phyloP scores from a whole-genome alignment of 2,329 filamentous ascomycete species.

The Fusarium xylarioides region DNA sequence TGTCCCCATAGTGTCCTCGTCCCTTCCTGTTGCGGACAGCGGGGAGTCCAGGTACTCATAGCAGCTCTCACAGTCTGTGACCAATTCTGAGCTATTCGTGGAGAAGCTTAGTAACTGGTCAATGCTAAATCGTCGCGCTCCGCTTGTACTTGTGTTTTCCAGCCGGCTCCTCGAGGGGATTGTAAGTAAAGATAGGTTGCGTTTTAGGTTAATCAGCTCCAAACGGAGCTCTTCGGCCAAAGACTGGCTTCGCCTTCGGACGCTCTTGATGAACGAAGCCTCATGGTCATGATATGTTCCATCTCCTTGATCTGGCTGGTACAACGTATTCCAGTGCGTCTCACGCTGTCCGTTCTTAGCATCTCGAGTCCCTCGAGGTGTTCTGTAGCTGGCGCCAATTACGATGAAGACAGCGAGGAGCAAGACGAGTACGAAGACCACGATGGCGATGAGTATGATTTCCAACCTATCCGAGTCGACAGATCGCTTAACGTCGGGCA shows the following conservation, averaged over 20 bases:
- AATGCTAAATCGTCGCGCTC: slow-evolving; percentile 27
- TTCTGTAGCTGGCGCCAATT: slow-evolving; percentile 38
- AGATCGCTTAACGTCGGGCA: slow-evolving; percentile 38
- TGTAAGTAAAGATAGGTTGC: slow-evolving; percentile 23
- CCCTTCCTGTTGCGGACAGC: slow-evolving; percentile 35
- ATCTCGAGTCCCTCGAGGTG: slow-evolving; percentile 14
- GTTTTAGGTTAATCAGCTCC: slow-evolving; percentile 36
- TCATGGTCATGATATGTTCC: slow-evolving; percentile 28
- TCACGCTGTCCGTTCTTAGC: slow-evolving; percentile 29
- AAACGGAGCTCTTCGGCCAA: slow-evolving; percentile 38
- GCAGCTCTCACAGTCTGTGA: slow-evolving; percentile 30
- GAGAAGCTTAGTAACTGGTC: slow-evolving; percentile 27
- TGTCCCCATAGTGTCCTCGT: slow-evolving; percentile 22
- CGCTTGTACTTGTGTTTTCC: not conserved
- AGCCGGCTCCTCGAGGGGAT: slow-evolving; percentile 9
- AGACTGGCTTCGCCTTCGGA: slow-evolving; percentile 42
- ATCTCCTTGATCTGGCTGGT: slow-evolving; percentile 13
- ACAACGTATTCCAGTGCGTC: slow-evolving; percentile 30
- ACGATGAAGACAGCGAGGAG: slow-evolving; percentile 47
- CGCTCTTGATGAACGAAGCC: slow-evolving; percentile 36
- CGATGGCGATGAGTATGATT: slow-evolving; percentile 47
- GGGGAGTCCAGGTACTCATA: slow-evolving; percentile 33
- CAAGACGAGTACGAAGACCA: slow-evolving; percentile 46
- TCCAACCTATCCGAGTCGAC: slow-evolving; percentile 46
- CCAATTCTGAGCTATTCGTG: slow-evolving; percentile 20